Evolutionary conservation across 495 filamentous ascomycete species (phyloP).

Genomic region (Trichocladium antarcticum): DNA sequence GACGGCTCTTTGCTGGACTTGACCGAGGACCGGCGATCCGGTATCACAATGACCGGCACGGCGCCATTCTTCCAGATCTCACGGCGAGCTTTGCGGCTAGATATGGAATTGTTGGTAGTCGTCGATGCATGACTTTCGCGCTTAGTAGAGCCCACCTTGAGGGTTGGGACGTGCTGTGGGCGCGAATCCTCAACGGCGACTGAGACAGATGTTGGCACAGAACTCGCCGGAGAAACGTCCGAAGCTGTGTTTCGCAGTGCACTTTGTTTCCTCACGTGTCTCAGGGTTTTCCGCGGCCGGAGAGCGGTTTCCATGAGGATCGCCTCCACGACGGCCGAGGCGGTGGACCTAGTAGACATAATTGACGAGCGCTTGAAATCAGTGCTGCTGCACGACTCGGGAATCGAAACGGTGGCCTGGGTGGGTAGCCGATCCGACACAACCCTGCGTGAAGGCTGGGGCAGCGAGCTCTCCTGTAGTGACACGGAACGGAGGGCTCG

Average conservation of each 20-base stretch:
- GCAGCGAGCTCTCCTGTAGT: conserved; percentile 36
- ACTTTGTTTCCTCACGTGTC: conserved; percentile 55
- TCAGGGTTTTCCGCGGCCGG: conserved; percentile 46
- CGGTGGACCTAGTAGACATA: conserved; percentile 47
- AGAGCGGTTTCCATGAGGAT: conserved; percentile 55
- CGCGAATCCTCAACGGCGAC: conserved; percentile 15
- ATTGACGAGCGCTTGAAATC: conserved; percentile 47
- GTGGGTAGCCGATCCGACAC: conserved; percentile 21
- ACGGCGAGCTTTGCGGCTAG: conserved; percentile 42
- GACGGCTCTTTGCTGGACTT: conserved; percentile 43
- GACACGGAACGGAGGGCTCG: conserved; percentile 37
- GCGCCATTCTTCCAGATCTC: conserved; percentile 44
- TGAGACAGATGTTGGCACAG: conserved; percentile 28
- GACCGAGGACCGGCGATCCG: conserved; percentile 54
- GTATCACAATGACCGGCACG: conserved; percentile 63
- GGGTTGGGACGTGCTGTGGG: conserved; percentile 17
- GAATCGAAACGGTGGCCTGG: conserved; percentile 24
- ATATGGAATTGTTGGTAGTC: conserved; percentile 44
- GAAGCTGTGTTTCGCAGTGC: conserved; percentile 42
- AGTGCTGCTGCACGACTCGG: conserved; percentile 35
- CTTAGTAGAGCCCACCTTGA: conserved; percentile 28
- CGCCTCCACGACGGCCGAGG: conserved; percentile 60
- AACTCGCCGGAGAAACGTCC: conserved; percentile 44
- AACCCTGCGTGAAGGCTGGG: conserved; percentile 31
- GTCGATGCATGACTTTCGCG: conserved; percentile 50